A percentile compares a stretch with the other conserved stretches of the same genome.
Evolutionary conservation across 192 early-diverging fungal genomes (phyloP).

Genomic region (Mortierella claussenii): DNA sequence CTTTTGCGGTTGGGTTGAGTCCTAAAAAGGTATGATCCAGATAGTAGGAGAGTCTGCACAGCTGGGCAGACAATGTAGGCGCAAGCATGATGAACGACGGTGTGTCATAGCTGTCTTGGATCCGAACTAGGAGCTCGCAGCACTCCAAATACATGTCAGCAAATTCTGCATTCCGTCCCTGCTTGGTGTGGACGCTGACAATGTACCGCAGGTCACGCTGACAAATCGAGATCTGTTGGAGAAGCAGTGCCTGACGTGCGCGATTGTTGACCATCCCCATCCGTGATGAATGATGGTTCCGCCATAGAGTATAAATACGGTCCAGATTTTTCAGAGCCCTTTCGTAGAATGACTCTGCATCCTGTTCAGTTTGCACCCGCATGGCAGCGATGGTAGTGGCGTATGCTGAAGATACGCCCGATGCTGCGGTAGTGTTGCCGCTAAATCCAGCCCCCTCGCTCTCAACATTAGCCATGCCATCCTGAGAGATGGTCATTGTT

Average conservation of each 20-base stretch:
- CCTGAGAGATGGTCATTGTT: conserved; percentile 39
- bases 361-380: conserved; percentile 40
- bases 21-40: conserved; percentile 66
- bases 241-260: conserved; percentile 5
- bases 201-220: conserved; percentile 60
- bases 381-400: conserved; percentile 44
- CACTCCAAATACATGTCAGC: conserved; percentile 62
- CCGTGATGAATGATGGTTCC: neutral
- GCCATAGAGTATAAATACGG: conserved; percentile 23
- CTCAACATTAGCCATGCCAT: neutral
- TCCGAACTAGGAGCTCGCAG: conserved; percentile 50
- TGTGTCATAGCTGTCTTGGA: conserved; percentile 48
- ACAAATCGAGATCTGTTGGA: conserved; percentile 29
- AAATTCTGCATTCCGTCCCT: conserved; percentile 57
- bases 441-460: neutral
- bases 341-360: conserved; percentile 43
- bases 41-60: conserved; percentile 57
- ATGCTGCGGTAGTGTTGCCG: no score
- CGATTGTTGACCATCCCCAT: neutral
- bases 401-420: conserved; percentile 23
- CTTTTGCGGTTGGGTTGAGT: conserved; percentile 45
- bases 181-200: conserved; percentile 40
- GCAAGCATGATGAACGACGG: conserved; percentile 52
- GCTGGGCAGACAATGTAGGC: conserved; percentile 47
- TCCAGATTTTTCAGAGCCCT: conserved; percentile 18